A percentile compares a stretch with the other conserved stretches of the same genome.
phyloP scores from a whole-genome alignment of 2,329 filamentous ascomycete species.

The Saccharata proteae region DNA sequence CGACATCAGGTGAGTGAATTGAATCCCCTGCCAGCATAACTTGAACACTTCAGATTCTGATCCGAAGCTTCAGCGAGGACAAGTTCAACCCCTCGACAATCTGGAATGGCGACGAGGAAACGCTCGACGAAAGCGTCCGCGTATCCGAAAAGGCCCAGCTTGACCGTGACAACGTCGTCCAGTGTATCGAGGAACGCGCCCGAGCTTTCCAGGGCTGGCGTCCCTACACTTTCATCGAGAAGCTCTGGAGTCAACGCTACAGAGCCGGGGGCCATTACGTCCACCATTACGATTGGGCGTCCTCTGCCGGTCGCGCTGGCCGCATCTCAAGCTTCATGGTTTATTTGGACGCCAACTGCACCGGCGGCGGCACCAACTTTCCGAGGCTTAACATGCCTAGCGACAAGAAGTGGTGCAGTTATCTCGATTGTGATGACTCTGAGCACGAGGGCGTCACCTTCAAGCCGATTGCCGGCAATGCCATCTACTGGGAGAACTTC shows the following conservation, averaged over 20 bases:
- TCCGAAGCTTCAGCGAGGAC: conserved; percentile 28
- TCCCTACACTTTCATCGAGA: conserved; percentile 45
- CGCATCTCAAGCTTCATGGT: conserved; percentile 51
- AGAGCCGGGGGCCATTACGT: conserved; percentile 45
- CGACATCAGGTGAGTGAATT: conserved; percentile 38
- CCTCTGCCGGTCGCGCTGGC: conserved; percentile 12
- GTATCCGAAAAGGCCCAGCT: conserved; percentile 39
- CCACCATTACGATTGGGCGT: conserved; percentile 52
- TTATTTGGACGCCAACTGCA: conserved; percentile 39
- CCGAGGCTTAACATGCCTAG: conserved; percentile 36
- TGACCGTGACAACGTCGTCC: conserved; percentile 33
- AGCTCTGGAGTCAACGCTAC: conserved; percentile 49
- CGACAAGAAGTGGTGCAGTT: conserved; percentile 42
- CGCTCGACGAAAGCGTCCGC: conserved; percentile 36
- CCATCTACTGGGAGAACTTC: conserved; percentile 52
- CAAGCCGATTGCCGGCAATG: conserved; percentile 44
- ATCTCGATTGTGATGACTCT: conserved; percentile 39
- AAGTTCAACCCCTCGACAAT: conserved; percentile 44
- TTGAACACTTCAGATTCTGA: conserved; percentile 7
- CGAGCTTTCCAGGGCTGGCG: conserved; percentile 49
- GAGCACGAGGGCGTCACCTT: conserved; percentile 41
- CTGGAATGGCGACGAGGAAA: conserved; percentile 36
- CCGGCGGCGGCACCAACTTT: conserved; percentile 50
- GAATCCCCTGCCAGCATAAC: background rate
- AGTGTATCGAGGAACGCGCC: conserved; percentile 48